Evolutionary conservation across 495 filamentous ascomycete genomes (phyloP).

Genomic region (Penicillium steckii): DNA sequence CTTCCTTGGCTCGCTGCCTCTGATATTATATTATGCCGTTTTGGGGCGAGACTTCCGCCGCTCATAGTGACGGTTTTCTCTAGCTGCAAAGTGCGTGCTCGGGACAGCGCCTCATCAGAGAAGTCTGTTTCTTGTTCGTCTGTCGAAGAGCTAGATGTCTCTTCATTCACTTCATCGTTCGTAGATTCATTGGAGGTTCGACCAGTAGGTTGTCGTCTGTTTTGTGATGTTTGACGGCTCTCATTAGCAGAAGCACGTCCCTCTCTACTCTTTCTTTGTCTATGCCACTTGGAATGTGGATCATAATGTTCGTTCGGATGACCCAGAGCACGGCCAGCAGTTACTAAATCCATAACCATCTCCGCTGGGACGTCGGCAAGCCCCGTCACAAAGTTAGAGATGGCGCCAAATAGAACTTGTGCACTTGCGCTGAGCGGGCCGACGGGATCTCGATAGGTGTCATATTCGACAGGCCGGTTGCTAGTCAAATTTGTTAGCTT

Average conservation of each 20-base stretch:
- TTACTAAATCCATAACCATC: conserved; percentile 59
- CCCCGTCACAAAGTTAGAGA: conserved; percentile 74
- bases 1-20: conserved; percentile 37
- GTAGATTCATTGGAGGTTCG: not conserved
- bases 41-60: conserved; percentile 1
- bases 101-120: not conserved
- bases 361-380: conserved; percentile 78
- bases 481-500: conserved; percentile 29
- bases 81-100: conserved; percentile 12
- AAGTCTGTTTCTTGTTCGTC: not conserved
- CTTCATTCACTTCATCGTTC: not conserved
- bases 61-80: conserved; percentile 14
- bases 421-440: conserved; percentile 72
- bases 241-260: conserved; percentile 4
- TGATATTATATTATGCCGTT: conserved; percentile 2
- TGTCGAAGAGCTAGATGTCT: not conserved
- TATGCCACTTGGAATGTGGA: conserved; percentile 9
- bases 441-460: conserved; percentile 68
- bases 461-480: conserved; percentile 66
- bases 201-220: not conserved
- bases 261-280: not conserved
- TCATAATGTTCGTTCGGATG: conserved; percentile 50
- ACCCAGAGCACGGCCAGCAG: conserved; percentile 53
- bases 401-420: conserved; percentile 71
- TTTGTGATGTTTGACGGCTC: not conserved